These are phyloP conservation scores for Taphrina deformans DNA, from an alignment of 1,139 yeast genomes.

Conservation along the genomic window DNA sequence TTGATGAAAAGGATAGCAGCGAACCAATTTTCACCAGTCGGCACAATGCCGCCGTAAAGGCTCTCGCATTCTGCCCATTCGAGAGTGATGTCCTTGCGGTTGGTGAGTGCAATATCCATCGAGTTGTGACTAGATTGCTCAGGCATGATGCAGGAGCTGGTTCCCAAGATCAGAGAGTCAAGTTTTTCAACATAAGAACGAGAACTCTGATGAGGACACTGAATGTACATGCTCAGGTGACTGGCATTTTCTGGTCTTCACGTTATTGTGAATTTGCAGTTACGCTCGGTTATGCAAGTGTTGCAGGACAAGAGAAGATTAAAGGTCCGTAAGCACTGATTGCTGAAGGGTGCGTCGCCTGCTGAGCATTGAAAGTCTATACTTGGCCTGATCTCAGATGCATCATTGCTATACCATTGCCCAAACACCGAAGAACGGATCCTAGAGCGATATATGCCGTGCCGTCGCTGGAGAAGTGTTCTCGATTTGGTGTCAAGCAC, in stretches of 20 bases:
- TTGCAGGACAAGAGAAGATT: neutral
- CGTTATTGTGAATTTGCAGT: slow-evolving; percentile 65
- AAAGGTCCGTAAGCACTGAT: neutral
- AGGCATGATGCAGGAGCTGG: slow-evolving; percentile 74
- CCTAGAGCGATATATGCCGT: slow-evolving; percentile 66
- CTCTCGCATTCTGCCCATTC: slow-evolving; percentile 72
- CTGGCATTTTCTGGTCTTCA: slow-evolving; percentile 74
- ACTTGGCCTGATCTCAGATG: slow-evolving; percentile 64
- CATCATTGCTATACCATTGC: slow-evolving; percentile 53
- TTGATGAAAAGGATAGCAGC: slow-evolving; percentile 6
- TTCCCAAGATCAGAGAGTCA: slow-evolving; percentile 75
- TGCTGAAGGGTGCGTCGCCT: neutral
- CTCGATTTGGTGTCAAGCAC: neutral
- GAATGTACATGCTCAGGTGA: slow-evolving; percentile 70
- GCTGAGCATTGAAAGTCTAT: slow-evolving; percentile 50
- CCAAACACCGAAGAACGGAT: slow-evolving; percentile 48
- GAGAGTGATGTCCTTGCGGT: slow-evolving; percentile 63
- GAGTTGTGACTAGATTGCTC: neutral
- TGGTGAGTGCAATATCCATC: slow-evolving; percentile 42
- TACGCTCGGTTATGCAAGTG: slow-evolving; percentile 70
- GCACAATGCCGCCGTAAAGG: slow-evolving; percentile 54
- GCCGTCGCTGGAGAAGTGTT: slow-evolving; percentile 47
- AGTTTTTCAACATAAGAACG: slow-evolving; percentile 80
- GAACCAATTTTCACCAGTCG: slow-evolving; percentile 28
- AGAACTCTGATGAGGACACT: slow-evolving; percentile 64